Base-by-base conservation (phyloP, 176 grass and related monocot genomes). In the Phoenix dactylifera region DNA sequence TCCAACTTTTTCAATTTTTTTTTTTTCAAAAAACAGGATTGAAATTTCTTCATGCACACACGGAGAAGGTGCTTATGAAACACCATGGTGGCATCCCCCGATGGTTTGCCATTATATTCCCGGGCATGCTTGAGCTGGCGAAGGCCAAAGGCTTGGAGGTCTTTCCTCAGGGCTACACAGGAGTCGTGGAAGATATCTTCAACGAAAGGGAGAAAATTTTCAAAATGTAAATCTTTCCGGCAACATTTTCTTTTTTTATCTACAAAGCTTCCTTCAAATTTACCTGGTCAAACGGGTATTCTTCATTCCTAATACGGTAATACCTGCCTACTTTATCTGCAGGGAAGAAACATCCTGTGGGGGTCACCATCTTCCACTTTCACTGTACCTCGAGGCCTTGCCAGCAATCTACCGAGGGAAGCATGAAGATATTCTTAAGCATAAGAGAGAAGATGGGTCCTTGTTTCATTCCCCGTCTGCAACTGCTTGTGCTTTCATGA, bases 381-480 rank as follows among this genome's bases (percentile, higher is more conserved):
- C 10, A 44, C 10, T 14, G 15, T 59, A 7, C 57, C 57, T 59
- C 15, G 57, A 59, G 57, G 14, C 57, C 48, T 50, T 65, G 5
- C 62, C 62, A 15, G n/a, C 49, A 24, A 65, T 5, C 49, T 9
- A 26, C 14, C 15, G 24, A 22, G 22, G 16, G 7, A 51, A 52
- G 3, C 23, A 24, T n/a, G 44, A 17, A 28, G 22, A 10, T 15
- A 65, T 65, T 26, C 22, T 65, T 20, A 16, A 10, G 10, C 62
- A 65, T 18, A 48, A 25, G 32, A 65, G 24, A 16, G 62, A 65
- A 52, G 62, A 65, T 4, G 62, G 62, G 1, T 65, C 62, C 0
- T n/a, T 65, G 2, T 65, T 65, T 15, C 62, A 65, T 9, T 65
- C 62, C 22, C 62, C 62, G 7, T 65, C 63, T 0, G 63, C 63